Base-by-base conservation (phyloP, 2,329 filamentous ascomycete genomes). In the Penicillium sp. region DNA sequence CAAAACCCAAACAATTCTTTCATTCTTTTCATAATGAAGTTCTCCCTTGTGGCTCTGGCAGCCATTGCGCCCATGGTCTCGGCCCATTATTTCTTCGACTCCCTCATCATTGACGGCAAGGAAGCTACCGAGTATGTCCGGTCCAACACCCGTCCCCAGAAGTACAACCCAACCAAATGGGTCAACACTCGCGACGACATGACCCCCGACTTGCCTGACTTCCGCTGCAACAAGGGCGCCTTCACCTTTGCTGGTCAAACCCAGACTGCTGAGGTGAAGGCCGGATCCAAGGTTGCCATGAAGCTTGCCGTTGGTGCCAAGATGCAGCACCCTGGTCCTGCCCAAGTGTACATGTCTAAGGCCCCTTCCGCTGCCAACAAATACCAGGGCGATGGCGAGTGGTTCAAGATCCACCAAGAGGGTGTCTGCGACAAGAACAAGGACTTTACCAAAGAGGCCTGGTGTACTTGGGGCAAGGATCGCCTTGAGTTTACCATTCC, bases 401-500 rank as follows among this genome's bases (percentile, higher is more conserved):
- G 63, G 63, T 65, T 65, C 54, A 65, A 65, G 41, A 57, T 65
- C 49, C 19, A 58, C 13, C 44, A 65, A 21, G 41, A 59, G 25
- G 11, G 25, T 29, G 27, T 61, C 23, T 60, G 57, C 23, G 41
- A 58, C 27, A 52, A 55, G 43, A 41, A 15, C 25, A 36, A 39
- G 33, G 52, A 60, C 45, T 15, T 59, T 15, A 59, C 38, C 23
- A 55, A 29, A 21, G 21, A 57, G 11, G 58, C 59, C 33, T 58
- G 56, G 56, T 58, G 56, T n/a, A 44, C 53, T 4, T 55, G 7
- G 4, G 47, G 11, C 16, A 55, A 43, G 36, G 46, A 50, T 29
- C 46, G 46, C 19, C 36, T 55, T 44, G 53, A 55, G 36, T 74
- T 79, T 25, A 73, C 65, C 34, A 74, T 81, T 53, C 78, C 79